Conservation (phyloP, 306 rosid species). For the Quercus dentata region DNA sequence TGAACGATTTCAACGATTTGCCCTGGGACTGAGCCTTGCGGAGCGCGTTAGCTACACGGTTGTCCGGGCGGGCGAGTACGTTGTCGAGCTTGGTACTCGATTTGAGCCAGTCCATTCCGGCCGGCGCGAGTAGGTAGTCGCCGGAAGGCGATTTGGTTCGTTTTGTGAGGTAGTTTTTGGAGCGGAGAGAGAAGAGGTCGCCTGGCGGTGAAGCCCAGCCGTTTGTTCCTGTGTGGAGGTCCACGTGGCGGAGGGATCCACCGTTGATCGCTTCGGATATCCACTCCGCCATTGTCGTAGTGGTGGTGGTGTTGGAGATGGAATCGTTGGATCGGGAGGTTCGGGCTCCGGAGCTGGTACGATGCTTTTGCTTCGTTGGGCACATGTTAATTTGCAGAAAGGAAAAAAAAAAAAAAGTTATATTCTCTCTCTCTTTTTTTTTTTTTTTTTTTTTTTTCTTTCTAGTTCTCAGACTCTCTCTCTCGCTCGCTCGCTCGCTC, state of each 20-base stretch:
- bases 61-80: conserved; percentile 73
- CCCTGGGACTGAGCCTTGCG: conserved; percentile 54
- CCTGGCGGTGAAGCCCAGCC: conserved; percentile 98
- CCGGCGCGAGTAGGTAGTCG: conserved; percentile 67
- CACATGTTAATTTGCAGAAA: conserved; percentile 37
- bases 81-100: conserved; percentile 71
- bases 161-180: conserved; percentile 47
- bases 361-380: conserved; percentile 33
- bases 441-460: no score
- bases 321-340: conserved; percentile 35
- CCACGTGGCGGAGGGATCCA: conserved; percentile 73
- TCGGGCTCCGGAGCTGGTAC: conserved; percentile 28
- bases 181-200: conserved; percentile 68
- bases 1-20: conserved; percentile 58
- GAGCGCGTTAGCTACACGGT: conserved; percentile 56
- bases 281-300: conserved; percentile 36
- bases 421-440: no score
- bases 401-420: no score
- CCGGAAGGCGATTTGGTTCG: conserved; percentile 67
- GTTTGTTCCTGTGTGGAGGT: conserved; percentile 61
- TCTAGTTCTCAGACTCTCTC: background rate
- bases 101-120: conserved; percentile 87
- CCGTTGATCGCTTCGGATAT: conserved; percentile 49
- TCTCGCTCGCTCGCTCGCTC: background rate
- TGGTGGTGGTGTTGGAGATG: background rate